These are phyloP conservation scores for Saccharomycopsis amapae DNA, from an alignment of 805 yeast species.

Conservation along the genomic window DNA sequence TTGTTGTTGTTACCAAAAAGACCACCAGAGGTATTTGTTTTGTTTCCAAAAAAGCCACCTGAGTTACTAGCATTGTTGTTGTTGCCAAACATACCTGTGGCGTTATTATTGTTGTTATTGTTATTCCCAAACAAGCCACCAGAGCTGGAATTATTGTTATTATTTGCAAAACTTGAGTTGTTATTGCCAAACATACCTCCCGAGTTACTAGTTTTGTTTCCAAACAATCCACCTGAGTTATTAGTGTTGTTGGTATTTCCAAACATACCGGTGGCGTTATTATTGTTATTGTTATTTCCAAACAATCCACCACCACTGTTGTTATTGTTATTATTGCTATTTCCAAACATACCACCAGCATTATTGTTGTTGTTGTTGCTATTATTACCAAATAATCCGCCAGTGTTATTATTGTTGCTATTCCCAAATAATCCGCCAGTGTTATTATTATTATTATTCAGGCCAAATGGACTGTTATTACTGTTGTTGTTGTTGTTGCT, in stretches of 20 bases:
- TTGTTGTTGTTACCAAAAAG: constrained; percentile 26
- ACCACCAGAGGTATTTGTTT: constrained; percentile 23
- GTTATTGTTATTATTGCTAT: constrained; percentile 3
- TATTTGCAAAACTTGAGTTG: constrained; percentile 24
- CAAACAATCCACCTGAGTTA: constrained; percentile 31
- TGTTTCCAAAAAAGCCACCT: no score
- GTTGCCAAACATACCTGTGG: constrained; percentile 29
- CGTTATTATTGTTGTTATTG: constrained; percentile 16
- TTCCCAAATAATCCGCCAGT: constrained; percentile 28
- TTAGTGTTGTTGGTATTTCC: constrained; percentile 25
- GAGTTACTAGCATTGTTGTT: constrained; percentile 17
- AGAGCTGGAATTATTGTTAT: constrained; percentile 29
- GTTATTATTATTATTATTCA: constrained; percentile 22
- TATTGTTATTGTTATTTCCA: constrained; percentile 25
- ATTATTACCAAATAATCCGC: constrained; percentile 23
- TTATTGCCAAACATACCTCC: constrained; percentile 24
- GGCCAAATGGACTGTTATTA: constrained; percentile 31
- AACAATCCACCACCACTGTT: constrained; percentile 27
- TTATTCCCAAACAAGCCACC: constrained; percentile 29
- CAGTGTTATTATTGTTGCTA: constrained; percentile 21
- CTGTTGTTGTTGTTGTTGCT: constrained; percentile 26
- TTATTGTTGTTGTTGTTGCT: constrained; percentile 25
- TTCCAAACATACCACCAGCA: constrained; percentile 28
- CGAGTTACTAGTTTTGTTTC: constrained; percentile 28
- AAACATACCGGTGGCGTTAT: constrained; percentile 27